Percentiles rank a stretch among this genome's conserved stretches.
Conservation (phyloP, 2,329 filamentous ascomycete genomes). For the Trichoderma koningiopsis region DNA sequence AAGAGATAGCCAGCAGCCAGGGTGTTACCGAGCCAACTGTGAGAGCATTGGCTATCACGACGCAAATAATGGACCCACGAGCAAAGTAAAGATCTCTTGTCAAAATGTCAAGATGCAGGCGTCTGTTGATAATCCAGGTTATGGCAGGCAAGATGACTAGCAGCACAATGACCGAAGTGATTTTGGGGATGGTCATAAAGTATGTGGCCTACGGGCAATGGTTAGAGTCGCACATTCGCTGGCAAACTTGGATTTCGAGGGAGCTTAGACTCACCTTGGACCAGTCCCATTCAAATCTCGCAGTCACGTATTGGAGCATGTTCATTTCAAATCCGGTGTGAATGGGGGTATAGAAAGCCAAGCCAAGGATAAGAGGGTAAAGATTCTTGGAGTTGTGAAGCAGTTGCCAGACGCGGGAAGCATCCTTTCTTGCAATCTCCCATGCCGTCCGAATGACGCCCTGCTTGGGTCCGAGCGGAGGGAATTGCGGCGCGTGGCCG, state of each 20-base stretch:
- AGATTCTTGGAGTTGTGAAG: constrained; percentile 23
- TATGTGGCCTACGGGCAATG: neutral
- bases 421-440: no score
- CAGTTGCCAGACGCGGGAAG: no score
- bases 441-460: no score
- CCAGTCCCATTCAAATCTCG: constrained; percentile 53
- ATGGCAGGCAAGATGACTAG: neutral
- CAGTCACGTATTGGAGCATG: constrained; percentile 56
- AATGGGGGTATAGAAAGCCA: constrained; percentile 34
- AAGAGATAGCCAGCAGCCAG: neutral
- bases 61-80: neutral
- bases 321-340: constrained; percentile 38
- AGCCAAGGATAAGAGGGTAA: constrained; percentile 43
- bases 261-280: constrained; percentile 37
- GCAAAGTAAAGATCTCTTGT: neutral
- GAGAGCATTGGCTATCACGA: neutral
- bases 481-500: no score
- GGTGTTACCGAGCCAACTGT: neutral
- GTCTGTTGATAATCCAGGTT: neutral
- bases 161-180: neutral
- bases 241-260: neutral
- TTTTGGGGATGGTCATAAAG: neutral
- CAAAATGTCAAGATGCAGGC: neutral
- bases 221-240: no score
- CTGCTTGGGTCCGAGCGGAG: constrained; percentile 15